phyloP scores from a whole-genome alignment of 495 filamentous ascomycete genomes.

The Delitschia confertaspora region DNA sequence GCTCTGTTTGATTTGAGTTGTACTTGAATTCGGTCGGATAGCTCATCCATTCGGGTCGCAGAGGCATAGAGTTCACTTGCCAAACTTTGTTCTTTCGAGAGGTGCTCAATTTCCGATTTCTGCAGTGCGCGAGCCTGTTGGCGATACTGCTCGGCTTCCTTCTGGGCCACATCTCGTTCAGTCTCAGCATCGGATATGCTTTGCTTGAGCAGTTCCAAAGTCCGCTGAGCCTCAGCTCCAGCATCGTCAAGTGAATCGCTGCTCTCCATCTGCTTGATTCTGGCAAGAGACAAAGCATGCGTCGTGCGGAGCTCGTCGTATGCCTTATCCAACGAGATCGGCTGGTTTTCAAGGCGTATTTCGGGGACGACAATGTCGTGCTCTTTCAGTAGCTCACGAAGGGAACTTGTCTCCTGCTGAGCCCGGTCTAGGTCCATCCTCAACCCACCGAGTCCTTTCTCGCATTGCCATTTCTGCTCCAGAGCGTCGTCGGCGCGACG shows the following conservation, averaged over 20 bases:
- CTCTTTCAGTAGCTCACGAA: conserved; percentile 73
- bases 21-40: conserved; percentile 63
- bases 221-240: conserved; percentile 43
- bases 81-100: conserved; percentile 53
- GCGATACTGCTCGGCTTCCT: conserved; percentile 51
- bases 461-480: conserved; percentile 93
- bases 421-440: conserved; percentile 97
- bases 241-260: conserved; percentile 26
- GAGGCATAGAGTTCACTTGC: conserved; percentile 59
- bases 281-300: conserved; percentile 45
- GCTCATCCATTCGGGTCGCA: conserved; percentile 64
- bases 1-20: conserved; percentile 69
- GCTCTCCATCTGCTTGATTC: conserved; percentile 48
- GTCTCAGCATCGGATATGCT: conserved; percentile 57
- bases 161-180: conserved; percentile 61
- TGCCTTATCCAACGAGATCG: conserved; percentile 65
- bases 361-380: conserved; percentile 69
- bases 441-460: conserved; percentile 82
- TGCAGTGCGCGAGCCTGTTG: conserved; percentile 55
- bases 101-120: conserved; percentile 51
- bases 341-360: conserved; percentile 31
- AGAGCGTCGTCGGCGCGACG: conserved; percentile 88
- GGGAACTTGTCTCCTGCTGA: conserved; percentile 77
- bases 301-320: conserved; percentile 68
- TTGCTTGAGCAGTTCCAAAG: conserved; percentile 54